These are phyloP conservation scores for Ustilago curta DNA, from an alignment of 1,284 basidiomycete genomes.

Conservation along the genomic window DNA sequence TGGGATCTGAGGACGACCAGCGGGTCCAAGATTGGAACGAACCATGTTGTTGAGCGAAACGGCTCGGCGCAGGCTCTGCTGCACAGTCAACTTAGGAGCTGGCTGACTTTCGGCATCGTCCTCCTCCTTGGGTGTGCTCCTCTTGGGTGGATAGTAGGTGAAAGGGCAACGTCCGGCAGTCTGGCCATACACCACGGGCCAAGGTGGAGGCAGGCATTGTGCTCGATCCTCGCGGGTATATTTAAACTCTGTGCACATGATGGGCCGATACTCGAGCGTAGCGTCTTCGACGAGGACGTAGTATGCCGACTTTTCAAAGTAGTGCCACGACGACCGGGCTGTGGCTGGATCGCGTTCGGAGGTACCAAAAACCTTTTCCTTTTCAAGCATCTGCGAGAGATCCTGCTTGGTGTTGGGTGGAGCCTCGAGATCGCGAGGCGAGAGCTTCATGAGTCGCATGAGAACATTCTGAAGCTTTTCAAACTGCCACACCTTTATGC, in stretches of 20 bases:
- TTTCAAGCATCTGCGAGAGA: constrained; percentile 78
- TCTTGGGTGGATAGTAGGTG: constrained; percentile 58
- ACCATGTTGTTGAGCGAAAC: constrained; percentile 82
- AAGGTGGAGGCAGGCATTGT: constrained; percentile 67
- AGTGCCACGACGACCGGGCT: constrained; percentile 86
- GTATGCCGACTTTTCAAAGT: constrained; percentile 82
- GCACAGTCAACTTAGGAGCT: constrained; percentile 16
- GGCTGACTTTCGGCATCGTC: constrained; percentile 15
- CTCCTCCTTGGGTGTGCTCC: constrained; percentile 20
- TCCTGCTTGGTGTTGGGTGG: constrained; percentile 45
- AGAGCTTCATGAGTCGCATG: constrained; percentile 40
- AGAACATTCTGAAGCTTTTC: constrained; percentile 66
- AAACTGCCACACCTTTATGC: constrained; percentile 89
- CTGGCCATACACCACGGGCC: constrained; percentile 72
- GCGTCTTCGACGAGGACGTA: constrained; percentile 94
- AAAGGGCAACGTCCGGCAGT: constrained; percentile 70
- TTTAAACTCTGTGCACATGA: constrained; percentile 74
- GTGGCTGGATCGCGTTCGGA: constrained; percentile 90
- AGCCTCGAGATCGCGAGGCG: constrained; percentile 28
- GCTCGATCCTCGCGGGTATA: constrained; percentile 52
- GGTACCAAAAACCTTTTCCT: constrained; percentile 87
- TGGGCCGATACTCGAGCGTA: constrained; percentile 76
- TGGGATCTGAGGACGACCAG: constrained; percentile 19
- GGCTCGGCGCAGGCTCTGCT: constrained; percentile 75
- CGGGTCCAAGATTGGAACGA: constrained; percentile 68